Conservation (phyloP, 768 basidiomycete genomes). For the Termitomyces sp. region DNA sequence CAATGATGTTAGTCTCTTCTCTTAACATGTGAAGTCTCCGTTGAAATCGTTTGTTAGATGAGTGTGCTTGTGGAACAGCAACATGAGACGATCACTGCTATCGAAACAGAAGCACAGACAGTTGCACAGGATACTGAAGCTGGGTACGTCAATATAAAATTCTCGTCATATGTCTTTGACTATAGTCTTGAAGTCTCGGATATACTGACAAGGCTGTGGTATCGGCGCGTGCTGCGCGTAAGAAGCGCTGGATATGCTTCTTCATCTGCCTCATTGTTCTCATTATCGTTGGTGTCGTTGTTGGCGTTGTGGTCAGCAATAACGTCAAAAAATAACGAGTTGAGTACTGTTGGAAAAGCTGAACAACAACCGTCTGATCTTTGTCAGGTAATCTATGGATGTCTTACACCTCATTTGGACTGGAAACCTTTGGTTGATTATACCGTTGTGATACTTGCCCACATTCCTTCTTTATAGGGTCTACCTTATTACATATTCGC, state of each 20-base stretch:
- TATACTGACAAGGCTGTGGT: slow-evolving; percentile 86
- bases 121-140: slow-evolving; percentile 84
- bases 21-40: neutral
- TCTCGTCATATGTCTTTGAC: slow-evolving; percentile 4
- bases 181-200: slow-evolving; percentile 46
- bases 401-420: slow-evolving; percentile 1
- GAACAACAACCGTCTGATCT: neutral
- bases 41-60: slow-evolving; percentile 53
- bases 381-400: slow-evolving; percentile 7
- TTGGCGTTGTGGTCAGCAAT: slow-evolving; percentile 52
- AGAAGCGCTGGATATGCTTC: slow-evolving; percentile 98
- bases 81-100: slow-evolving; percentile 79
- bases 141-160: slow-evolving; percentile 51
- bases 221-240: slow-evolving; percentile 84
- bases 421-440: slow-evolving; percentile 2
- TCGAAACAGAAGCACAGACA: slow-evolving; percentile 70
- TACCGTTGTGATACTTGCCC: slow-evolving; percentile 1
- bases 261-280: slow-evolving; percentile 62
- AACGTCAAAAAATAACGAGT: slow-evolving; percentile 32
- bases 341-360: neutral
- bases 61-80: slow-evolving; percentile 93
- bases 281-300: slow-evolving; percentile 61
- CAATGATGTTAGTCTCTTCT: slow-evolving; percentile 66
- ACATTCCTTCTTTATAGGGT: slow-evolving; percentile 7
- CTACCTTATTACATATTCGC: slow-evolving; percentile 4